Evolutionary conservation across 345 rosid species (phyloP).

Genomic region (Brassica carinata): DNA sequence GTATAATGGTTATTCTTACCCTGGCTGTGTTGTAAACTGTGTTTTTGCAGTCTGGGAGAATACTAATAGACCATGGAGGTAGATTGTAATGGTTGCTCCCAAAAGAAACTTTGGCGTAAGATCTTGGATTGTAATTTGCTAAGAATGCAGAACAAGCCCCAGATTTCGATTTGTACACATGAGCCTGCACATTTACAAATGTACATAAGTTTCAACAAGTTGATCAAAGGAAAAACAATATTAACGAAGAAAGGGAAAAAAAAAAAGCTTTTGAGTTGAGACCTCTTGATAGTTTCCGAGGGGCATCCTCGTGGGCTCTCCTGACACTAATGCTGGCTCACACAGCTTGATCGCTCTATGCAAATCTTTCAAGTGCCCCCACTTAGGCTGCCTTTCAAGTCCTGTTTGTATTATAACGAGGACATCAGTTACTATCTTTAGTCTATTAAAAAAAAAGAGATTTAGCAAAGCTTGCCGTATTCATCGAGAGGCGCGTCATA

Average conservation of each 20-base stretch:
- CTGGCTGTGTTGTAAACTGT: constrained; percentile 97
- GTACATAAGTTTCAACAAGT: background rate
- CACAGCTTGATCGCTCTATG: constrained; percentile 91
- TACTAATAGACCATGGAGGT: constrained; percentile 99
- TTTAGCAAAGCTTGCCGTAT: constrained; percentile 64
- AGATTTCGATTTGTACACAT: constrained; percentile 69
- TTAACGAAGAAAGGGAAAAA: too few species aligned
- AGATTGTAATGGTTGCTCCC: constrained; percentile 79
- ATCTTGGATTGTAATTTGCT: constrained; percentile 68
- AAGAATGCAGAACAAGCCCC: constrained; percentile 97
- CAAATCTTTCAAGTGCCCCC: constrained; percentile 99
- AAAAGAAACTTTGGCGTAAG: constrained; percentile 75
- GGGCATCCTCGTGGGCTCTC: constrained; percentile 56
- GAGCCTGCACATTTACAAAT: constrained; percentile 60
- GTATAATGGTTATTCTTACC: constrained; percentile 45
- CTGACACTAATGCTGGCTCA: constrained; percentile 85
- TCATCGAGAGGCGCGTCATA: constrained; percentile 98
- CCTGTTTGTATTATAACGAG: constrained; percentile 49
- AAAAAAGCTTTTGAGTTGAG: constrained; percentile 5
- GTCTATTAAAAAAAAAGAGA: background rate
- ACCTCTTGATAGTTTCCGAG: constrained; percentile 97
- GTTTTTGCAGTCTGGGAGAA: constrained; percentile 98
- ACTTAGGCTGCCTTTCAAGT: constrained; percentile 88
- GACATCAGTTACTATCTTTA: background rate
- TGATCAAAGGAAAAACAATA: constrained; percentile 17